These are phyloP conservation scores for Ophiostoma piceae DNA, from an alignment of 2,329 filamentous ascomycete species.

Conservation along the genomic window DNA sequence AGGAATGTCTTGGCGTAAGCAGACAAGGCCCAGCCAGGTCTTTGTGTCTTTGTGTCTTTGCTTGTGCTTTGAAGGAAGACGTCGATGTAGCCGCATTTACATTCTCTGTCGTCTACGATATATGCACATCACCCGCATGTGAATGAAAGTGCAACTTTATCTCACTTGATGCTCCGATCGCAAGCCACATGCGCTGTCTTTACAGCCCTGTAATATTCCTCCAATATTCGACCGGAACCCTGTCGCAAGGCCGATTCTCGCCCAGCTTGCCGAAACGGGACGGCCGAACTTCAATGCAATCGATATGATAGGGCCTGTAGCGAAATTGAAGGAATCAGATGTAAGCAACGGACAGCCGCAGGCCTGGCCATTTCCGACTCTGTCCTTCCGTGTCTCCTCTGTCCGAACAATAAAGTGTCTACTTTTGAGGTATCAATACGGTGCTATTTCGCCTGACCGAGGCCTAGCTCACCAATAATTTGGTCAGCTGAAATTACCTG, in stretches of 20 bases:
- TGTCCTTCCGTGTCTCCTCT: not conserved
- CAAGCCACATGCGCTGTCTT: not conserved
- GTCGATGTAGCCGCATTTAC: not conserved
- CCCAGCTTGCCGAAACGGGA: not conserved
- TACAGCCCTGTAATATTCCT: too few species aligned
- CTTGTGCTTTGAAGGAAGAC: not conserved
- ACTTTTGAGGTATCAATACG: not conserved
- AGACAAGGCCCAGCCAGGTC: too few species aligned
- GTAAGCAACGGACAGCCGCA: not conserved
- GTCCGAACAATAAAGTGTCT: not conserved
- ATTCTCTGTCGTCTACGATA: too few species aligned
- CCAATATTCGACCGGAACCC: too few species aligned
- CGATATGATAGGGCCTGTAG: not conserved
- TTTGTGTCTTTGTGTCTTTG: not conserved
- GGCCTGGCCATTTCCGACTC: not conserved
- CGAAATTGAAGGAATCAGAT: too few species aligned
- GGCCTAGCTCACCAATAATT: not conserved
- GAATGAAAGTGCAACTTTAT: not conserved
- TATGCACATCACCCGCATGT: not conserved
- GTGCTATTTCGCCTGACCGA: not conserved
- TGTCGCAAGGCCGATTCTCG: not conserved
- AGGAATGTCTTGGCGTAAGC: slow-evolving; percentile 7
- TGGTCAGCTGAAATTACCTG: not conserved
- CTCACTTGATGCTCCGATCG: not conserved
- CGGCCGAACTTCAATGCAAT: not conserved